Evolutionary conservation across 176 grass and related monocot genomes (phyloP), one percentile per base, ranked within the genome.

Genomic region (Pontederia crassipes): DNA sequence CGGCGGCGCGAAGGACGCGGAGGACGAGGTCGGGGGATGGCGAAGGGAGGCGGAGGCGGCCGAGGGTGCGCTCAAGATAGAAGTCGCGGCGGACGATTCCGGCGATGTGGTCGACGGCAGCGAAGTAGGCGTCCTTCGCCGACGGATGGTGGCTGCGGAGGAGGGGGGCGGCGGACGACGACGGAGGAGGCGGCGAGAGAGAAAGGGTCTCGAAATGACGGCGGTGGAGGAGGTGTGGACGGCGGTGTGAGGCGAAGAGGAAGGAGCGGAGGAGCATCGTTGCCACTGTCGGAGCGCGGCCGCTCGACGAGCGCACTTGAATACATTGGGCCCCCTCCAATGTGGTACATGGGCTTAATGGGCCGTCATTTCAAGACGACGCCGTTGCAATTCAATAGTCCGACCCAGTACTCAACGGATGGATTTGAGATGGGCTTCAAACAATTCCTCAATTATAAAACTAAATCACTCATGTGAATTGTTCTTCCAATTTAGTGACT

Each of bases 51-150:
- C 81, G 86, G 65, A 97, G 83, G 58, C 87, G 83, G 73, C 87
- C 82, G 45, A 97, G 76, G 14, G 92, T 97, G 62, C 84, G 87
- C 83, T 97, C 84, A 49, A 97, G 78, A 73, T 97, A 97, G 92
- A 91, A 91, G 61, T 97, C 92, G n/a, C 82, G 81, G 17, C 80
- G 86, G 28, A 97, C 92, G 81, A 97, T 78, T 45, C 77, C 76
- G 46, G 92, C 75, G 72, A 97, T 78, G 78, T 91, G 87, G 67
- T 88, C 78, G 72, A 91, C 81, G 45, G 66, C 84, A 28, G 84
- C 79, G 74, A 91, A 97, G 79, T 97, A 91, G 52, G 87, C 93
- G 67, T 97, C 87, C 46, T 88, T 91, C 17, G 64, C 69, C 58
- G 75, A 82, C 3, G 84, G 79, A 62, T 75, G 80, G 26, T 35